These are phyloP conservation scores for Nemania abortiva DNA, from an alignment of 2,329 filamentous ascomycete genomes.

Conservation along the genomic window DNA sequence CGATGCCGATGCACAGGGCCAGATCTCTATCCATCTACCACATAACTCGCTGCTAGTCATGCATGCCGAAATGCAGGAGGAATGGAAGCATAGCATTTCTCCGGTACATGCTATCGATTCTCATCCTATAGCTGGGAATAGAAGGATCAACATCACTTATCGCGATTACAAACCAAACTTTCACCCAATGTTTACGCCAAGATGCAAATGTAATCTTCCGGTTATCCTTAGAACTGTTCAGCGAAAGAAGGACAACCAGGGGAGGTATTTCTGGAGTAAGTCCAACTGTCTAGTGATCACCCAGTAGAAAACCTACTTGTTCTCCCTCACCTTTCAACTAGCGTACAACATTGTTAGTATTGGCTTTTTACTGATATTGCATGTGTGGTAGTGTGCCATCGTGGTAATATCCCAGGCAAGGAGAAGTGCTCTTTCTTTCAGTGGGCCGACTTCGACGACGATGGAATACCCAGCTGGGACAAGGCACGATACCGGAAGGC, in stretches of 20 bases:
- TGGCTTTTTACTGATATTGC: conserved; percentile 16
- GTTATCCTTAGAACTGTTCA: conserved; percentile 81
- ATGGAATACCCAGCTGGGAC: conserved; percentile 81
- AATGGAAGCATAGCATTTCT: conserved; percentile 91
- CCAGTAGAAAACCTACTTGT: not conserved
- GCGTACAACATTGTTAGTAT: not conserved
- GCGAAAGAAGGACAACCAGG: conserved; percentile 79
- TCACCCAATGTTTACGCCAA: conserved; percentile 81
- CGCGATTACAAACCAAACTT: conserved; percentile 83
- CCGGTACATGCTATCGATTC: conserved; percentile 82
- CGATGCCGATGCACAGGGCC: conserved; percentile 75
- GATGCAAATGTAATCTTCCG: conserved; percentile 79
- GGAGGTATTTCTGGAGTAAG: conserved; percentile 84
- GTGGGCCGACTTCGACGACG: conserved; percentile 88
- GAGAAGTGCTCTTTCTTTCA: conserved; percentile 81
- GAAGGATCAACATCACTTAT: conserved; percentile 94
- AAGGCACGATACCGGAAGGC: conserved; percentile 46
- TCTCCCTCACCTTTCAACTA: not conserved
- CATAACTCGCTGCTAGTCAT: conserved; percentile 95
- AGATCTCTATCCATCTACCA: conserved; percentile 92
- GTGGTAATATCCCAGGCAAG: conserved; percentile 76
- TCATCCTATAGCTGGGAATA: conserved; percentile 83
- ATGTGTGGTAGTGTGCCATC: conserved; percentile 74
- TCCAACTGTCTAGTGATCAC: not conserved
- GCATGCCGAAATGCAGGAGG: conserved; percentile 98